Conservation (phyloP, 257 asterid species). For the Forsythia suspensa region DNA sequence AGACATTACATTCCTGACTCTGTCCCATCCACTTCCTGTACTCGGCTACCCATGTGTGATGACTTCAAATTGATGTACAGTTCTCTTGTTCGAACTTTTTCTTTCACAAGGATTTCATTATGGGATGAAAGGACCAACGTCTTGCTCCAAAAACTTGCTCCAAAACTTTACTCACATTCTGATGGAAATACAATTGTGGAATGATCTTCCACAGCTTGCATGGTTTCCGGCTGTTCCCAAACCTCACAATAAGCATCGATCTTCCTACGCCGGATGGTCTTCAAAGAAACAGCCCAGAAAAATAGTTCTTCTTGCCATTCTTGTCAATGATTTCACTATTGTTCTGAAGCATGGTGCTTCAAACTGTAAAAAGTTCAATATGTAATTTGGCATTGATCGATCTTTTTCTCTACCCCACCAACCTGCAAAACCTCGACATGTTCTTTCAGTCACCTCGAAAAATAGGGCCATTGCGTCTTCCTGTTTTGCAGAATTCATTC, state of each 20-base stretch:
- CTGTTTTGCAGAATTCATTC: constrained; percentile 33
- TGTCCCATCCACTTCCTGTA: constrained; percentile 96
- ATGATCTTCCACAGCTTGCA: constrained; percentile 16
- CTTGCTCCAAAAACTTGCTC: constrained; percentile 37
- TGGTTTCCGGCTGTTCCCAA: too few relatives aligned
- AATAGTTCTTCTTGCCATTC: constrained; percentile 62
- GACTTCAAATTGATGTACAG: constrained; percentile 70
- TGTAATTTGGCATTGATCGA: constrained; percentile 46
- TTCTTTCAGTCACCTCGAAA: constrained; percentile 71
- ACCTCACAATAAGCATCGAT: too few relatives aligned
- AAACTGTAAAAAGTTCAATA: constrained; percentile 55
- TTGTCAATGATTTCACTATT: constrained; percentile 57
- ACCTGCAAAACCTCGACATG: constrained; percentile 79
- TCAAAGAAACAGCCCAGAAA: constrained; percentile 60
- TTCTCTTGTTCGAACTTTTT: constrained; percentile 68
- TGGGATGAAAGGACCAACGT: constrained; percentile 96
- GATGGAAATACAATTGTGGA: constrained; percentile 75
- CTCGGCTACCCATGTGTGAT: constrained; percentile 81
- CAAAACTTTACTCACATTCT: constrained; percentile 46
- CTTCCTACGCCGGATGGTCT: too few relatives aligned
- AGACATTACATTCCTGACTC: constrained; percentile 91
- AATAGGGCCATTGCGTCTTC: constrained; percentile 75
- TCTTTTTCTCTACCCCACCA: constrained; percentile 71
- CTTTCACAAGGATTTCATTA: constrained; percentile 47
- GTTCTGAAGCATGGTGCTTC: constrained; percentile 86